A percentile compares a stretch with the other conserved stretches of the same genome.
These are phyloP conservation scores for Kitagawia praeruptora DNA, from an alignment of 129 eudicot species.

Conservation along the genomic window DNA sequence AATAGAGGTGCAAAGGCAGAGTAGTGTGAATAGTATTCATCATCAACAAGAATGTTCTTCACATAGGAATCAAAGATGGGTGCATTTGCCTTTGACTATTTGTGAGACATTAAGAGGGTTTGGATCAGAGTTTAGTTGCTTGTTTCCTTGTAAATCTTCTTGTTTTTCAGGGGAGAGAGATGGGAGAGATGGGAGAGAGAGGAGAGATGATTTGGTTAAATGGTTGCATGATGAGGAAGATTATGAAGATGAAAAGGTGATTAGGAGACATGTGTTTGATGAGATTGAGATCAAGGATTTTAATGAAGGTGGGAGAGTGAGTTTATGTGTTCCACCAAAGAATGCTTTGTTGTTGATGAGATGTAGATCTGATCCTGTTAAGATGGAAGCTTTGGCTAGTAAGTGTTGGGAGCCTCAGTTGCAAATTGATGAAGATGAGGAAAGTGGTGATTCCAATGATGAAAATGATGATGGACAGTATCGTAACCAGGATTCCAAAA, in stretches of 20 bases:
- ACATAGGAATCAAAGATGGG: constrained; percentile 79
- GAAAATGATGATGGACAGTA: too few species aligned
- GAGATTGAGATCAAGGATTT: constrained; percentile 62
- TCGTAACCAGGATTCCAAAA: too few species aligned
- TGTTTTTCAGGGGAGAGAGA: constrained; percentile 36
- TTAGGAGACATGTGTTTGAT: constrained; percentile 80
- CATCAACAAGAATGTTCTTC: constrained; percentile 36
- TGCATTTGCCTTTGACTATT: constrained; percentile 73
- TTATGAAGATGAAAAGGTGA: constrained; percentile 16
- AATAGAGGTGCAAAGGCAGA: constrained; percentile 23
- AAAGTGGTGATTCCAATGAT: neutral
- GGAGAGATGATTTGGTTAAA: constrained; percentile 35
- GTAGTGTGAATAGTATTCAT: constrained; percentile 15
- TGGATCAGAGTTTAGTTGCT: constrained; percentile 72
- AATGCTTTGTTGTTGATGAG: constrained; percentile 55
- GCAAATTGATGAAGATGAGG: constrained; percentile 4
- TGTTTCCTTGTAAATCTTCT: constrained; percentile 61
- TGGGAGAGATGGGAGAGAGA: constrained; percentile 13
- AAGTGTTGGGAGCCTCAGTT: constrained; percentile 30
- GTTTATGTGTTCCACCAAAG: constrained; percentile 55
- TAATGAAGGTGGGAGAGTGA: constrained; percentile 33
- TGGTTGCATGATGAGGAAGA: constrained; percentile 65
- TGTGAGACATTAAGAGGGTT: constrained; percentile 66
- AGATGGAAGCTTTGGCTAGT: constrained; percentile 39
- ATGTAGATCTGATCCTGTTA: constrained; percentile 57